A percentile compares a stretch with the other conserved stretches of the same genome.
Evolutionary conservation across 1,284 basidiomycete genomes (phyloP).

Genomic region (Tilletia setariae): DNA sequence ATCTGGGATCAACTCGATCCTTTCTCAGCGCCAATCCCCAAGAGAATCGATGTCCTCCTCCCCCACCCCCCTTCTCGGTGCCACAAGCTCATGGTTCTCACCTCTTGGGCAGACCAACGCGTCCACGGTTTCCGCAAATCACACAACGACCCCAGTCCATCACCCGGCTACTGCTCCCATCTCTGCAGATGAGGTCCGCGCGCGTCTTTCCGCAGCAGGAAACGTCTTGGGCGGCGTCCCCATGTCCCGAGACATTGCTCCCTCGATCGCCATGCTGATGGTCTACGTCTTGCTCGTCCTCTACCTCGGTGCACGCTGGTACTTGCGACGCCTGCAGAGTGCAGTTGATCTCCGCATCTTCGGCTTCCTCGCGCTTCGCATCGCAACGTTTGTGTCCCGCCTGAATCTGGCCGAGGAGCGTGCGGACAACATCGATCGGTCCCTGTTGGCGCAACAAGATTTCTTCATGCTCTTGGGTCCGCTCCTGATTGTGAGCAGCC

Average conservation of each 20-base stretch:
- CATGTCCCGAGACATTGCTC: neutral
- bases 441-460: neutral
- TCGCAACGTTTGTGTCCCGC: neutral
- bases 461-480: neutral
- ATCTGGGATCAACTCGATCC: no score
- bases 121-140: neutral
- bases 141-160: neutral
- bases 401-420: neutral
- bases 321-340: neutral
- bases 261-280: neutral
- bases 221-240: constrained; percentile 8
- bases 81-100: neutral
- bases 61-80: neutral
- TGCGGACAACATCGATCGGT: neutral
- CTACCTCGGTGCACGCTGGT: neutral
- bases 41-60: neutral
- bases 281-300: neutral
- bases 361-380: neutral
- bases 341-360: constrained; percentile 1
- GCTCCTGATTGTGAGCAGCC: neutral
- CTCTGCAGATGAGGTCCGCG: neutral
- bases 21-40: no score
- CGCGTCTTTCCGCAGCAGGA: neutral
- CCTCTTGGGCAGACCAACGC: neutral
- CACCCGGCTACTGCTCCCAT: neutral